Percentiles rank a stretch among this genome's conserved stretches.
Conservation (phyloP, 768 basidiomycete genomes). For the Russula vinacea region DNA sequence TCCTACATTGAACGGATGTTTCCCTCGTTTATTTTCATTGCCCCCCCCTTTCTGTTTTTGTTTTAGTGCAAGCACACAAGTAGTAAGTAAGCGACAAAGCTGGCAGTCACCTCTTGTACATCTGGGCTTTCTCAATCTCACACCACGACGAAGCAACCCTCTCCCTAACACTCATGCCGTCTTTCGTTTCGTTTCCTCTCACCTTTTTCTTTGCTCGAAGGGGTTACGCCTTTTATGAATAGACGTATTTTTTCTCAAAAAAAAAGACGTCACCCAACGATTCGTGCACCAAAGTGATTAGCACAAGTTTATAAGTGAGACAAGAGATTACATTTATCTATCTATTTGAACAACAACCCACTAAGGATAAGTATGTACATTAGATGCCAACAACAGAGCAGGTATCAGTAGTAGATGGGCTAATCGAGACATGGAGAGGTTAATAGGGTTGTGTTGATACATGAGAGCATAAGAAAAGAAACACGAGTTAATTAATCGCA, state of each 20-base stretch:
- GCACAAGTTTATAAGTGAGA: not conserved
- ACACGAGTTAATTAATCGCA: not conserved
- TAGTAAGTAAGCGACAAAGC: constrained; percentile 13
- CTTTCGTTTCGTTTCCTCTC: not conserved
- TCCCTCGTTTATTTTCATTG: not conserved
- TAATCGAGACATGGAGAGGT: not conserved
- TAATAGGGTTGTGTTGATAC: not conserved
- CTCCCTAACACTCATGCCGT: constrained; percentile 5
- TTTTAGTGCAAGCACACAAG: not conserved
- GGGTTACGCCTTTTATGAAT: constrained; percentile 19
- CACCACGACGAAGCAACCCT: constrained; percentile 8
- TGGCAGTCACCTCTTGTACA: constrained; percentile 19
- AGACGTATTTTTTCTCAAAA: constrained; percentile 6
- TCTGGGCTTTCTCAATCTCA: constrained; percentile 2
- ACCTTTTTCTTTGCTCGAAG: not conserved
- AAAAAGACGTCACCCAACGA: not conserved
- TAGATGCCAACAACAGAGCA: constrained; percentile 6
- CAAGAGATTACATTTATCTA: not conserved
- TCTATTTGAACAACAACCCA: constrained; percentile 1
- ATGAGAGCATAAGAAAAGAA: not conserved
- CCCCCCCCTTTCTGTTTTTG: not conserved
- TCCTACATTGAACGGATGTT: not conserved
- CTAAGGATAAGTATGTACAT: not conserved
- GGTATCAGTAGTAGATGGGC: not conserved
- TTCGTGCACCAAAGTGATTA: not conserved